phyloP scores from a whole-genome alignment of 2,329 filamentous ascomycete genomes.

The Talaromyces sp. region DNA sequence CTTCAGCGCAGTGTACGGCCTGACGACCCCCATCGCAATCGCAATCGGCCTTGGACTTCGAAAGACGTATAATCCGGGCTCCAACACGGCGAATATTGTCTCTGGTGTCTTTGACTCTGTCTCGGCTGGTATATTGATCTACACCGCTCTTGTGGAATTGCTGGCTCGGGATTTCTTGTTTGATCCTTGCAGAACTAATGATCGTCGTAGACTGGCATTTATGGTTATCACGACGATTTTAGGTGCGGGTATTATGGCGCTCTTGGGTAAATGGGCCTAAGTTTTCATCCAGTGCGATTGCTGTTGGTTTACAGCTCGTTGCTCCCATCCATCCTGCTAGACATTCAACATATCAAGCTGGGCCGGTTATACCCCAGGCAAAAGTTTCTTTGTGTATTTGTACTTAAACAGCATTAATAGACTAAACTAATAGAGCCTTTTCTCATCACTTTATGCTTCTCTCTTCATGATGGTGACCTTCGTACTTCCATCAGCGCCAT shows the following conservation, averaged over 20 bases:
- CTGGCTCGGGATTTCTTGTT: slow-evolving; percentile 51
- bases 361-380: not conserved
- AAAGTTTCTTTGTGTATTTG: not conserved
- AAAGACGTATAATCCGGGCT: slow-evolving; percentile 42
- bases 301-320: not conserved
- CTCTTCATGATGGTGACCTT: slow-evolving; percentile 10
- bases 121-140: slow-evolving; percentile 50
- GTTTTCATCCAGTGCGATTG: not conserved
- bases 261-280: slow-evolving; percentile 51
- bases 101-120: slow-evolving; percentile 47
- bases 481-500: slow-evolving; percentile 5
- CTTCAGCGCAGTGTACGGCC: slow-evolving; percentile 48
- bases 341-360: not conserved
- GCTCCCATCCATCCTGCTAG: not conserved
- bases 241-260: slow-evolving; percentile 47
- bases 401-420: not conserved
- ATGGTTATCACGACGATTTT: slow-evolving; percentile 42
- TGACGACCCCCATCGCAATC: slow-evolving; percentile 52
- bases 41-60: slow-evolving; percentile 49
- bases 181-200: slow-evolving; percentile 44
- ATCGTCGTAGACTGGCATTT: slow-evolving; percentile 37
- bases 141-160: slow-evolving; percentile 50
- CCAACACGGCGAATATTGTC: slow-evolving; percentile 43
- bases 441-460: not conserved
- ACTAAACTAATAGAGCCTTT: not conserved